Conservation (phyloP, 306 rosid species). For the Quercus bicolor region DNA sequence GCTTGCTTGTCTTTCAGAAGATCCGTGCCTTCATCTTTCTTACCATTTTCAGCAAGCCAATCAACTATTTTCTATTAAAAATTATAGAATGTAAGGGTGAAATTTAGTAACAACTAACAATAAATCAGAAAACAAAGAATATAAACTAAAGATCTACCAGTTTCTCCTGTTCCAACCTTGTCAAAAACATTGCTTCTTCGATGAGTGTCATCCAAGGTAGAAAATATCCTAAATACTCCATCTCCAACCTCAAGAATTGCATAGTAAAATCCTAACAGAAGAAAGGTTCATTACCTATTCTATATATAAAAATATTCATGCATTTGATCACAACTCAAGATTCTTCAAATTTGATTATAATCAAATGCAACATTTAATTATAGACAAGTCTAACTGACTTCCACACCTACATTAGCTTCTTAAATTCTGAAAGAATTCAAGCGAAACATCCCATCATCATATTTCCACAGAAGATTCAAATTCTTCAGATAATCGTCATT, state of each 20-base stretch:
- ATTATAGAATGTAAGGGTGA: background rate
- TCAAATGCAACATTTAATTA: too few relatives aligned
- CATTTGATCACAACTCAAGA: too few relatives aligned
- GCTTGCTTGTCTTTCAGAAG: slow-evolving; percentile 91
- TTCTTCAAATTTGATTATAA: too few relatives aligned
- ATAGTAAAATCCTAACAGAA: background rate
- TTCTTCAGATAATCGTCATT: too few relatives aligned
- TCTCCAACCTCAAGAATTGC: slow-evolving; percentile 94
- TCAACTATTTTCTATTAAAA: slow-evolving; percentile 62
- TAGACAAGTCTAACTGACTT: too few relatives aligned
- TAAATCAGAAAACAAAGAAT: background rate
- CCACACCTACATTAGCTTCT: too few relatives aligned
- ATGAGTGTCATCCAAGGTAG: slow-evolving; percentile 93
- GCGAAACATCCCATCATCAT: too few relatives aligned
- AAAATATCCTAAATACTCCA: slow-evolving; percentile 86
- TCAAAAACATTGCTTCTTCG: slow-evolving; percentile 95
- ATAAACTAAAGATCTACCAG: background rate
- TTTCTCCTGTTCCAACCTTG: slow-evolving; percentile 42
- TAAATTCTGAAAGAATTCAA: too few relatives aligned
- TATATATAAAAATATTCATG: too few relatives aligned
- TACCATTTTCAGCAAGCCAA: too few relatives aligned
- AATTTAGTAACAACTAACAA: background rate
- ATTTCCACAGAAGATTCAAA: too few relatives aligned
- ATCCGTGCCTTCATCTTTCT: slow-evolving; percentile 81
- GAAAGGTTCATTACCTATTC: too few relatives aligned